Base-by-base conservation (phyloP, 1,284 basidiomycete genomes). In the Baeospora myosura region DNA sequence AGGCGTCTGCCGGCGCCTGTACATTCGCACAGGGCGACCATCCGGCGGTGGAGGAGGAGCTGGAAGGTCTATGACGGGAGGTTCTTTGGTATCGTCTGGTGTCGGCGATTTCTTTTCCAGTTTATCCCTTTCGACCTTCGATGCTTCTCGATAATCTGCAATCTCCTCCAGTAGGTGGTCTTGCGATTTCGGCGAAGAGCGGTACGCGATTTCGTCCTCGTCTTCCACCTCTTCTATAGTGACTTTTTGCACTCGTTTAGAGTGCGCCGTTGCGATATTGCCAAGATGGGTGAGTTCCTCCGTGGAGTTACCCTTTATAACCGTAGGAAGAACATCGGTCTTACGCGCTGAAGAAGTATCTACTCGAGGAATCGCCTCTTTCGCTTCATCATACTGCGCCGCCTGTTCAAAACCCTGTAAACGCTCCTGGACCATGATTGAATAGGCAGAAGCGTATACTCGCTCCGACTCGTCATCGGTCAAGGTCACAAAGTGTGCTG, bases 391-490 rank as follows among this genome's bases (percentile, higher is more conserved):
- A n/a, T n/a, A n/a, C n/a, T n/a, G n/a, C n/a, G n/a, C n/a, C n/a
- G n/a, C n/a, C n/a, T n/a, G n/a, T n/a, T n/a, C n/a, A n/a, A n/a
- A n/a, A n/a, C n/a, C n/a, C n/a, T n/a, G n/a, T n/a, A n/a, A n/a
- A n/a, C n/a, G n/a, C n/a, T 28, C 14, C 26, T 14, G 8, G 26
- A 26, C 11, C 16, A 35, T 7, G 12, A 38, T n/a, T 10, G 5
- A 2, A 23, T 45, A 46, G 0, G 41, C 40, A 21, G 21, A 41
- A 2, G 29, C 17, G 16, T 46, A 46, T 0, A 34, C 26, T 3
- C 37, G 35, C 0, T 44, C 28, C 5, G 25, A 28, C 8, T 28
- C 14, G 8, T 28, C 14, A 4, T 34, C 41, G 5, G n/a, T 2
- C 4, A n/a, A 2, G 18, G 40, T 17, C 20, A 3, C 10, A 18